Percentiles rank a stretch among this genome's conserved stretches.
phyloP scores from a whole-genome alignment of 441 rosid genomes.

The Gossypium davidsonii region DNA sequence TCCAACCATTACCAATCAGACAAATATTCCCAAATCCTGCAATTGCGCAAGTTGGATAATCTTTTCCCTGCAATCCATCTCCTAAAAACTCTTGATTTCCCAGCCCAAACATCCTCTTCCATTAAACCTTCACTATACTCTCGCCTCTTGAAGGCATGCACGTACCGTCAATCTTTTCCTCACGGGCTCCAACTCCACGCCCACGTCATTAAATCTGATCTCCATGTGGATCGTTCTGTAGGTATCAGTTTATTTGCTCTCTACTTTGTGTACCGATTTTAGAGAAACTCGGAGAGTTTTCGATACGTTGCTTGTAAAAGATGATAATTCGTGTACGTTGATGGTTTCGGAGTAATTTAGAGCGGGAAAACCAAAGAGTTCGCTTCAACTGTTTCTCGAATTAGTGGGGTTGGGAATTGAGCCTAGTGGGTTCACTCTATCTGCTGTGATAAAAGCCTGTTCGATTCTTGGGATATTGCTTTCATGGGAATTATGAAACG shows the following conservation, averaged over 20 bases:
- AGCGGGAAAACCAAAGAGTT: constrained; percentile 36
- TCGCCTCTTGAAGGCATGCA: constrained; percentile 59
- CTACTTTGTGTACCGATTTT: constrained; percentile 55
- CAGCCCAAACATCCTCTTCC: constrained; percentile 10
- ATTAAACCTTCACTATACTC: constrained; percentile 54
- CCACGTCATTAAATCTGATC: constrained; percentile 63
- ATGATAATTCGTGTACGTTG: constrained; percentile 71
- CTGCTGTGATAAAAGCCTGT: constrained; percentile 64
- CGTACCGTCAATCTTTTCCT: constrained; percentile 40
- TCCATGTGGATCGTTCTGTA: constrained; percentile 52
- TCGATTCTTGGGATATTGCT: constrained; percentile 47
- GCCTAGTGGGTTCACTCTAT: constrained; percentile 64
- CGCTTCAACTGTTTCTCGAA: constrained; percentile 50
- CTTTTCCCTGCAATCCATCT: constrained; percentile 45
- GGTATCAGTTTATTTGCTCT: constrained; percentile 77
- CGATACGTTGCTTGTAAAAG: constrained; percentile 47
- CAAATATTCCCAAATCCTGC: constrained; percentile 34
- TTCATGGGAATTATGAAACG: constrained; percentile 57
- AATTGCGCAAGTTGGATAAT: constrained; percentile 39
- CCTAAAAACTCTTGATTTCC: constrained; percentile 37
- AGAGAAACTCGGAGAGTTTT: constrained; percentile 51
- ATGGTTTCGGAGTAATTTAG: constrained; percentile 65
- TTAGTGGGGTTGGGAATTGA: constrained; percentile 58
- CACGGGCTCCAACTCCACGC: constrained; percentile 71
- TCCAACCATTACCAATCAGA: constrained; percentile 5